phyloP scores from a whole-genome alignment of 2,329 filamentous ascomycete genomes.

The Pseudogymnoascus pannorum region DNA sequence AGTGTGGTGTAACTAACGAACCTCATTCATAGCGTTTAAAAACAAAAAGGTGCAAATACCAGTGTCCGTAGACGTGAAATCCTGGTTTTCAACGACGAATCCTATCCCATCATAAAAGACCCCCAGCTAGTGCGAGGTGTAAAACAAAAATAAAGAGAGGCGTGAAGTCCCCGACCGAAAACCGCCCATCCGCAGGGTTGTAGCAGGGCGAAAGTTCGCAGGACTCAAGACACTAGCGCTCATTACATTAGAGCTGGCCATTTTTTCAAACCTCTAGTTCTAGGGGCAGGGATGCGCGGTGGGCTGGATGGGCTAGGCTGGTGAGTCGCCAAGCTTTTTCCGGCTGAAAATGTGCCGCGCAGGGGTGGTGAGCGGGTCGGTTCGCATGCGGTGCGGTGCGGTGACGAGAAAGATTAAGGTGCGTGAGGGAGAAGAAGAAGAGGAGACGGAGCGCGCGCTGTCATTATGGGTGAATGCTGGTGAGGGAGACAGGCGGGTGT shows the following conservation, averaged over 20 bases:
- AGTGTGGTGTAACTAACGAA: background rate
- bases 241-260: background rate
- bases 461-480: background rate
- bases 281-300: background rate
- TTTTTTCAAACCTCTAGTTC: too few species aligned
- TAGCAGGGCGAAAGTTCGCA: too few species aligned
- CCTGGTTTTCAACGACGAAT: background rate
- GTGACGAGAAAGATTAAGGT: background rate
- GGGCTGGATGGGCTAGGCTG: too few species aligned
- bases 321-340: constrained; percentile 2
- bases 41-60: background rate
- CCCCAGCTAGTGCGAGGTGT: background rate
- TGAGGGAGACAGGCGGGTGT: background rate
- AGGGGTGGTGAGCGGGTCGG: background rate
- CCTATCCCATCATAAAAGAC: background rate
- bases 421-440: too few species aligned
- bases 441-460: background rate
- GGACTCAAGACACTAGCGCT: too few species aligned
- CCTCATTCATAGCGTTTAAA: background rate
- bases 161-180: background rate
- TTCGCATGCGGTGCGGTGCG: background rate
- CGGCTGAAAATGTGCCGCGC: background rate
- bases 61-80: constrained; percentile 2
- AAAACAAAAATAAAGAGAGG: background rate
- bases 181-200: too few species aligned